phyloP scores from a whole-genome alignment of 306 rosid species.

The Echinosophora koreensis region DNA sequence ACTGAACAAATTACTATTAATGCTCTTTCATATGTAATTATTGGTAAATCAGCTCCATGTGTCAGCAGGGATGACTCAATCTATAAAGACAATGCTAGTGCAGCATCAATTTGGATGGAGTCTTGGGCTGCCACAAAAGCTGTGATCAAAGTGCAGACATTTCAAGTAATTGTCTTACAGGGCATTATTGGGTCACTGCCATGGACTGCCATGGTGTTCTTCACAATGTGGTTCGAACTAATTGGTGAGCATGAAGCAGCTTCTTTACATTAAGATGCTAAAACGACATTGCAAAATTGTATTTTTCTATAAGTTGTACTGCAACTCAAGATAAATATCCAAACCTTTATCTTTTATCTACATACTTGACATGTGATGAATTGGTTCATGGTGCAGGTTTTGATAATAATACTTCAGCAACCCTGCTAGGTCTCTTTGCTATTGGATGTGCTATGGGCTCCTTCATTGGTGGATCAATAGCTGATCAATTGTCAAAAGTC shows the following conservation, averaged over 20 bases:
- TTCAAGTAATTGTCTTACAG: slow-evolving; percentile 91
- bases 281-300: slow-evolving; percentile 6
- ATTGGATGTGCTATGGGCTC: slow-evolving; percentile 87
- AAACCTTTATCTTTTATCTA: slow-evolving; percentile 4
- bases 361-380: slow-evolving; percentile 33
- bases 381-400: slow-evolving; percentile 65
- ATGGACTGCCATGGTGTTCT: slow-evolving; percentile 99
- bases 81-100: slow-evolving; percentile 56
- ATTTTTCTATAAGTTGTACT: slow-evolving; percentile 1
- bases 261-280: slow-evolving; percentile 28
- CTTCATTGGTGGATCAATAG: slow-evolving; percentile 82
- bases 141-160: slow-evolving; percentile 81
- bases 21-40: slow-evolving; percentile 32
- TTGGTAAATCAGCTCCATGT: slow-evolving; percentile 43
- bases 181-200: slow-evolving; percentile 93
- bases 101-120: slow-evolving; percentile 71
- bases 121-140: slow-evolving; percentile 86
- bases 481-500: slow-evolving; percentile 70
- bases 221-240: slow-evolving; percentile 99
- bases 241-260: slow-evolving; percentile 66
- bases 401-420: slow-evolving; percentile 84
- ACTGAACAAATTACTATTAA: background rate
- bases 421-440: slow-evolving; percentile 83
- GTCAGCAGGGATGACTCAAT: slow-evolving; percentile 61
- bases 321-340: background rate